Conservation (phyloP, 2,329 filamentous ascomycete species). For the Fusarium bulbicola region DNA sequence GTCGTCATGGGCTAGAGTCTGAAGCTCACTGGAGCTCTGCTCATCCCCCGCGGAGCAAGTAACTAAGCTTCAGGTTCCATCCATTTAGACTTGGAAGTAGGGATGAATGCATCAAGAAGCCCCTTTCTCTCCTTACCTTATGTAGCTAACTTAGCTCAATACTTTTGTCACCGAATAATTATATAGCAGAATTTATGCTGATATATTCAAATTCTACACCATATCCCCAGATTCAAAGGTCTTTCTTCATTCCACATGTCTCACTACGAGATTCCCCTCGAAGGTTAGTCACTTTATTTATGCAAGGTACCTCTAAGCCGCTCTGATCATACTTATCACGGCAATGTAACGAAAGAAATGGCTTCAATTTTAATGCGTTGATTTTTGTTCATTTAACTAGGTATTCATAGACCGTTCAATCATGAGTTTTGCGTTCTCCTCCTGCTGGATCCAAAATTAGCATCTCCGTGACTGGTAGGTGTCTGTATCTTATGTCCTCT, state of each 20-base stretch:
- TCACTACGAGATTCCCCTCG: background rate
- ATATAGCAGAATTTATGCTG: background rate
- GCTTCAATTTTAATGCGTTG: background rate
- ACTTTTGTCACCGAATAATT: background rate
- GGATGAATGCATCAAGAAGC: background rate
- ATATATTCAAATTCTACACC: background rate
- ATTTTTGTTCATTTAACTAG: background rate
- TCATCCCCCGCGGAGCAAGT: background rate
- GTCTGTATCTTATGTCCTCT: background rate
- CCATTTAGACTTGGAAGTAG: background rate
- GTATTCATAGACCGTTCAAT: background rate
- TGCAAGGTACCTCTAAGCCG: background rate
- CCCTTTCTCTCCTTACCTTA: background rate
- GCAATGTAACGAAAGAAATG: too few species aligned
- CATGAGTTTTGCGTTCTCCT: background rate
- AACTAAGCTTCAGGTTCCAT: background rate
- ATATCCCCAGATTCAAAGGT: background rate
- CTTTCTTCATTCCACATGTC: background rate
- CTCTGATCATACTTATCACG: background rate
- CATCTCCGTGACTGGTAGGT: background rate
- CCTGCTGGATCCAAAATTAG: background rate
- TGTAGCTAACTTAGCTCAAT: background rate
- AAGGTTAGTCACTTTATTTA: background rate
- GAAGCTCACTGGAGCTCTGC: slow-evolving; percentile 6
- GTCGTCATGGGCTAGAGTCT: slow-evolving; percentile 9